phyloP scores from a whole-genome alignment of 345 rosid genomes.

The Viola odorata region DNA sequence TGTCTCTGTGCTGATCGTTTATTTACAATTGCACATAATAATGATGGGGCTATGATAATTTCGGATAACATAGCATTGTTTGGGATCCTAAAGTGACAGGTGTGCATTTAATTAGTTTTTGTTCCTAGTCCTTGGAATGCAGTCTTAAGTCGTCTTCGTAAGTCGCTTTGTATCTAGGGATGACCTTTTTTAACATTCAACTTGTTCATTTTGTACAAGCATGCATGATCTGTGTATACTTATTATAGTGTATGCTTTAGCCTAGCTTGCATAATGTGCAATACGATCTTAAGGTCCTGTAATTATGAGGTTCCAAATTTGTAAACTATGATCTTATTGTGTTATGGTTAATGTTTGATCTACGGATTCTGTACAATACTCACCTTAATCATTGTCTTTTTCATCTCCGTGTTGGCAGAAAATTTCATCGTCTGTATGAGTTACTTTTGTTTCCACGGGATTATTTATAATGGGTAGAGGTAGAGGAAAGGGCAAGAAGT shows the following conservation, averaged over 20 bases:
- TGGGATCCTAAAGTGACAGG: neutral
- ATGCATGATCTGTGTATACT: neutral
- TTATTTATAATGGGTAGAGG: conserved; percentile 64
- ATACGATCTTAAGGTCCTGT: neutral
- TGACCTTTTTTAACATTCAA: neutral
- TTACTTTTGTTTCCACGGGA: conserved; percentile 6
- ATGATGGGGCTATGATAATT: neutral
- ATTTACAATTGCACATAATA: neutral
- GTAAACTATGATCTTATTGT: neutral
- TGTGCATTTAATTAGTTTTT: neutral
- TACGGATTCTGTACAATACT: neutral
- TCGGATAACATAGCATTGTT: neutral
- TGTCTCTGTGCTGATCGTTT: neutral
- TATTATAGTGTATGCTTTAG: neutral
- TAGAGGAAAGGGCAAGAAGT: conserved; percentile 60
- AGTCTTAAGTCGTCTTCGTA: neutral
- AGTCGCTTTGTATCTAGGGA: neutral
- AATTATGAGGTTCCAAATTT: neutral
- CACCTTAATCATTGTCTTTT: neutral
- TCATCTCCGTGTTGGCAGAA: conserved; percentile 23
- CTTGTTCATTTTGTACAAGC: neutral
- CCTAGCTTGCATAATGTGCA: neutral
- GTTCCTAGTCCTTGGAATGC: neutral
- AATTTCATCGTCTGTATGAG: conserved; percentile 23
- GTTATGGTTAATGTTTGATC: neutral